These are phyloP conservation scores for Mortierella sp. DNA, from an alignment of 371 early-diverging fungal species.

Conservation along the genomic window DNA sequence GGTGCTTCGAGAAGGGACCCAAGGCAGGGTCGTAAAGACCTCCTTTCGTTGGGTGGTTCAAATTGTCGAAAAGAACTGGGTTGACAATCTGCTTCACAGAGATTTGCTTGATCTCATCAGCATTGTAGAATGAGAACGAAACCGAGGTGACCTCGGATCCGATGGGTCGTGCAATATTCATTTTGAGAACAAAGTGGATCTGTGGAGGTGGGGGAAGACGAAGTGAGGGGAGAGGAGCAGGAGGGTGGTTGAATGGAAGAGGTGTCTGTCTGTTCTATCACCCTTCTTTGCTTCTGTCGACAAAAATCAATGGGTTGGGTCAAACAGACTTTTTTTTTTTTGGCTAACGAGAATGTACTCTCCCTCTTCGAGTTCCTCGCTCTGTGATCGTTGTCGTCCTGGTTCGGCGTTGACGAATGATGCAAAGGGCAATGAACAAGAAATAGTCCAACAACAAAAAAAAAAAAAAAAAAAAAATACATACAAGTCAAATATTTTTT, in stretches of 20 bases:
- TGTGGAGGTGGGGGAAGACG: neutral
- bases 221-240: neutral
- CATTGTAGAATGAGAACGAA: constrained; percentile 90
- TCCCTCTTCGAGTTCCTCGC: no score
- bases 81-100: constrained; percentile 95
- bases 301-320: no score
- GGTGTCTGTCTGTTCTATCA: neutral
- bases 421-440: no score
- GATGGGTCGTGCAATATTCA: constrained; percentile 78
- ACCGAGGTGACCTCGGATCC: constrained; percentile 76
- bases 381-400: no score
- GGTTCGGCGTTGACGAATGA: no score
- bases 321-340: no score
- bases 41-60: constrained; percentile 91
- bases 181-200: constrained; percentile 23
- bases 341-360: no score
- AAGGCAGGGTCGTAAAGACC: constrained; percentile 98
- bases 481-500: no score
- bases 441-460: no score
- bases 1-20: constrained; percentile 88
- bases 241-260: neutral
- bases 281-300: no score
- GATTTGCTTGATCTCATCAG: constrained; percentile 93
- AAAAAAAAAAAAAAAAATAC: no score
- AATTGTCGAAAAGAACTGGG: constrained; percentile 90